Evolutionary conservation across 176 grass and related monocot genomes (phyloP), one percentile per base, ranked within the genome.

Genomic region (Calamus simplicifolius): DNA sequence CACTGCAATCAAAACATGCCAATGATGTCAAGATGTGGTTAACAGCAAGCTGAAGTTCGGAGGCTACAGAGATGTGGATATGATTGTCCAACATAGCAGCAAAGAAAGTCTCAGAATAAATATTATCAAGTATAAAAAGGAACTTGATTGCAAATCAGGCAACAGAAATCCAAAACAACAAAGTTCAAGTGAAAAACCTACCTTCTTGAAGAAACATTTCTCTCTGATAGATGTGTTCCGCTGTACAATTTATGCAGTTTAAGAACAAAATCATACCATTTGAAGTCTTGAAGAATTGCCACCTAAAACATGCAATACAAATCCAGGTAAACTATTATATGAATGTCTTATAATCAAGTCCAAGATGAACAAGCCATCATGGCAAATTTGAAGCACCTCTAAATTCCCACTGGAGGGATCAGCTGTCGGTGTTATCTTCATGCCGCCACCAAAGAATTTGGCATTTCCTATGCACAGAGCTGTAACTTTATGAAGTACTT

Each of bases 261-360:
- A 68, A 91, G 77, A 78, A 97, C 49, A 75, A 91, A 98, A 59
- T 68, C 66, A 15, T 88, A 83, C 87, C 93, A 98, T 73, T 88
- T 88, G 79, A 98, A 98, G 84, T 92, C 76, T 77, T 92, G 84
- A 52, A 88, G 75, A 85, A 85, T 81, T 75, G 92, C 87, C 49
- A 92, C 75, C 81, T 98, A 75, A 19, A 56, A 58, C 56, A 49
- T 18, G n/a, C n/a, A 67, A n/a, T 48, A 49, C 8, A 31, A 35
- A 31, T 12, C 29, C n/a, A 17, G 23, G 23, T 15, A 58, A 28
- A 4, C 29, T 52, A 0, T 21, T 13, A 48, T 48, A 48, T 19
- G 3, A 23, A 51, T 59, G 27, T 16, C 51, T 56, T 53, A 43
- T 16, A 13, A 25, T 59, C 19, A 54, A 17, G 49, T 19, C n/a